Conservation (phyloP, 2,329 filamentous ascomycete genomes). For the Gyromitra esculenta region DNA sequence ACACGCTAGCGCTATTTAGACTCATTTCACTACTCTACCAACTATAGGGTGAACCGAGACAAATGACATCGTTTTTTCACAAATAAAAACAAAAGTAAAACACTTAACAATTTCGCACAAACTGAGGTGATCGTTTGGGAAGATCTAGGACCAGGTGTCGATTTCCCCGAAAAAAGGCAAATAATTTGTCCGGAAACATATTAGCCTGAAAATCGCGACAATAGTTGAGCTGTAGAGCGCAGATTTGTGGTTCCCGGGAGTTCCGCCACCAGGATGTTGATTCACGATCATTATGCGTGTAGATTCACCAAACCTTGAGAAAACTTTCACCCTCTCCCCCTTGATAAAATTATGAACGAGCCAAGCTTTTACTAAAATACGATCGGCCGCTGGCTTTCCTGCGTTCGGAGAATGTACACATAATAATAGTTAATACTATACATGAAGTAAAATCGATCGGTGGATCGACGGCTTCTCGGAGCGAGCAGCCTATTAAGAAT, state of each 20-base stretch:
- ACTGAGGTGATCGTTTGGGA: not conserved
- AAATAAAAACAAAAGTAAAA: not conserved
- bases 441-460: conserved; percentile 17
- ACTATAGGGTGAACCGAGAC: not conserved
- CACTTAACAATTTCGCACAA: not conserved
- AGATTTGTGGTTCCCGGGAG: not conserved
- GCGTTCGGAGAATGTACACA: conserved; percentile 3
- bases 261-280: conserved; percentile 1
- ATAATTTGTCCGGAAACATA: not conserved
- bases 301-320: not conserved
- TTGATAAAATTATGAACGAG: conserved; percentile 19
- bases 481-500: conserved; percentile 24
- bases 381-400: conserved; percentile 11
- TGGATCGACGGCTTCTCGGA: conserved; percentile 11
- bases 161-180: conserved; percentile 2
- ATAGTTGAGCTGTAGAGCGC: not conserved
- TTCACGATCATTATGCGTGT: not conserved
- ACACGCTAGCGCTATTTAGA: not conserved
- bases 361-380: conserved; percentile 28
- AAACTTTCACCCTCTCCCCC: not conserved
- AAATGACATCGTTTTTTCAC: not conserved
- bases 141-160: not conserved
- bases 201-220: conserved; percentile 3
- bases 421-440: conserved; percentile 25
- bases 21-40: not conserved